Conservation (phyloP, 805 yeast species). For the Hanseniaspora osmophila region DNA sequence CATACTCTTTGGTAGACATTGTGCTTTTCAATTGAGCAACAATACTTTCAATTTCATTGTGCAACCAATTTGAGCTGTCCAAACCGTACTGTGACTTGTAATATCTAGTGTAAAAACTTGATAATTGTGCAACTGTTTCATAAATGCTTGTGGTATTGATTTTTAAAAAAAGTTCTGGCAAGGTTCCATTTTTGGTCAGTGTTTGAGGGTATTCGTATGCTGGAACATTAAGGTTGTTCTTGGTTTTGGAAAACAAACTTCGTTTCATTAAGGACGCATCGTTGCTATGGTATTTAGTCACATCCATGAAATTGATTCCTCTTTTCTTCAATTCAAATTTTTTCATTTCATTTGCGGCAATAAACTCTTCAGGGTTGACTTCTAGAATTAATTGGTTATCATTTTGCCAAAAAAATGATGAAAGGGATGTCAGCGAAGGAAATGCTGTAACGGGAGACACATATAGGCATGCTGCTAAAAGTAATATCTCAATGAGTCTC, state of each 20-base stretch:
- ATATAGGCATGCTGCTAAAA: neutral
- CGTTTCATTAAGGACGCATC: neutral
- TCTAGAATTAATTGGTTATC: conserved; percentile 15
- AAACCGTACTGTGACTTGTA: conserved; percentile 60
- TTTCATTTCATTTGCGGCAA: conserved; percentile 27
- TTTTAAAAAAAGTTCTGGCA: conserved; percentile 27
- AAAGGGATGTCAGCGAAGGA: neutral
- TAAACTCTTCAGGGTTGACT: conserved; percentile 12
- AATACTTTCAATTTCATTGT: conserved; percentile 26
- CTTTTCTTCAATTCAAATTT: conserved; percentile 30
- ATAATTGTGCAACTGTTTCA: conserved; percentile 42
- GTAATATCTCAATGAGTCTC: neutral
- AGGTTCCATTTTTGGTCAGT: conserved; percentile 24
- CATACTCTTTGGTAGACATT: neutral
- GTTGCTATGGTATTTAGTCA: conserved; percentile 30
- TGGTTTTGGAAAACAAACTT: conserved; percentile 2
- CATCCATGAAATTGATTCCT: conserved; percentile 48
- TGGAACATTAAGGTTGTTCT: conserved; percentile 15
- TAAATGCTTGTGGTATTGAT: conserved; percentile 37
- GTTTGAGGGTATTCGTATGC: conserved; percentile 37
- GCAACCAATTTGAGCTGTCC: conserved; percentile 60
- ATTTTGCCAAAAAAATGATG: neutral
- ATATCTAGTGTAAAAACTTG: conserved; percentile 63
- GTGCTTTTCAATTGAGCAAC: neutral
- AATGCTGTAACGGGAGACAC: neutral